A percentile compares a stretch with the other conserved stretches of the same genome.
phyloP scores from a whole-genome alignment of 2,329 filamentous ascomycete genomes.

The Epichloe baconii region DNA sequence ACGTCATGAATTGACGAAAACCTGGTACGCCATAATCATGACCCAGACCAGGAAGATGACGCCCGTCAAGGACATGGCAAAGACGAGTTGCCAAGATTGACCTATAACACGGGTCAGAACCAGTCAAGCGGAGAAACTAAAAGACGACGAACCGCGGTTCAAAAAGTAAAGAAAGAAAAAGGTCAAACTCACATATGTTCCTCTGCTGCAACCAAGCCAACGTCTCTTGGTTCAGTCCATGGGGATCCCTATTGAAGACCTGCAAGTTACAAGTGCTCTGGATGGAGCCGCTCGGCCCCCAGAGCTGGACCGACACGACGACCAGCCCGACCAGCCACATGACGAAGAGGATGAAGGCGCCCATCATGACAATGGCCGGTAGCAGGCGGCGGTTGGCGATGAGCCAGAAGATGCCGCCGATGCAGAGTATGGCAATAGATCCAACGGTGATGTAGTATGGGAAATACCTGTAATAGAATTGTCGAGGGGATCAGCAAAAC shows the following conservation, averaged over 20 bases:
- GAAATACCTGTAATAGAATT: constrained; percentile 41
- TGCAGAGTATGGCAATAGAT: constrained; percentile 50
- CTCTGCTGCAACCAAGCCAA: constrained; percentile 52
- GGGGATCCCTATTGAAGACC: constrained; percentile 38
- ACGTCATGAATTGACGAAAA: constrained; percentile 35
- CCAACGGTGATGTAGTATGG: constrained; percentile 50
- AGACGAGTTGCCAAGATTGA: constrained; percentile 52
- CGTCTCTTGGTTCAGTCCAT: constrained; percentile 38
- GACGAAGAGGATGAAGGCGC: constrained; percentile 51
- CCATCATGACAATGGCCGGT: constrained; percentile 48
- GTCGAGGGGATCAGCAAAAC: too few relatives aligned
- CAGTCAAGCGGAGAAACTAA: not conserved
- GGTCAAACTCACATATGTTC: constrained; percentile 42
- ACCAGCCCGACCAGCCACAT: constrained; percentile 56
- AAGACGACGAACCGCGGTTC: not conserved
- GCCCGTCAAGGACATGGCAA: constrained; percentile 48
- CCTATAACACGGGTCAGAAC: constrained; percentile 23
- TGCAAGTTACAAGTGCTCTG: constrained; percentile 44
- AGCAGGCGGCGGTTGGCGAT: constrained; percentile 48
- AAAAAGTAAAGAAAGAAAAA: not conserved
- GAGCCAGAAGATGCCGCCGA: constrained; percentile 49
- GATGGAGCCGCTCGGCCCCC: constrained; percentile 46
- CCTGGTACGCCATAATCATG: constrained; percentile 54
- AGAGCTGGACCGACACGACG: constrained; percentile 48
- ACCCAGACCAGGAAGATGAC: constrained; percentile 52